Percentiles rank a stretch among this genome's conserved stretches.
phyloP scores from a whole-genome alignment of 2,329 filamentous ascomycete genomes.

The Pyrenochaeta sp. region DNA sequence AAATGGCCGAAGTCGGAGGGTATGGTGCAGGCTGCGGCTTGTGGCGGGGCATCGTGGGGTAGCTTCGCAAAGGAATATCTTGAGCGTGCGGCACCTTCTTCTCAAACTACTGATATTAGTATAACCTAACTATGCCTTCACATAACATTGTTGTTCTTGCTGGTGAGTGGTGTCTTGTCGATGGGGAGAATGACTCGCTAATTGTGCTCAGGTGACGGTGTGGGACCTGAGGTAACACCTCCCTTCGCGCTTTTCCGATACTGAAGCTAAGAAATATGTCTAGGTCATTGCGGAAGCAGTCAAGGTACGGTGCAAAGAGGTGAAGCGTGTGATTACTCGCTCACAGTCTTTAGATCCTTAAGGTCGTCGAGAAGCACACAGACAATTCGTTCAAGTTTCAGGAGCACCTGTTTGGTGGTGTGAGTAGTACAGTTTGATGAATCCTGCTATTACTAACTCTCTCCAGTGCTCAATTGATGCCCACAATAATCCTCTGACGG shows the following conservation, averaged over 20 bases:
- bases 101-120: background rate
- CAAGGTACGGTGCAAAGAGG: constrained; percentile 66
- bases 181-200: constrained; percentile 13
- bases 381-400: constrained; percentile 87
- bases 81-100: background rate
- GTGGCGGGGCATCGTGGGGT: constrained; percentile 2
- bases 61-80: background rate
- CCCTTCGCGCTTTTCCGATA: background rate
- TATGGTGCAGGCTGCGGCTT: background rate
- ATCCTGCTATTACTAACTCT: constrained; percentile 5
- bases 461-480: constrained; percentile 85
- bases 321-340: constrained; percentile 10
- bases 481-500: constrained; percentile 78
- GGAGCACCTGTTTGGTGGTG: constrained; percentile 89
- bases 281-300: constrained; percentile 84
- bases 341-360: constrained; percentile 71
- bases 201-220: constrained; percentile 49
- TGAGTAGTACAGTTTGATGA: constrained; percentile 61
- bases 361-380: constrained; percentile 77
- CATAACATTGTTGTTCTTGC: constrained; percentile 54
- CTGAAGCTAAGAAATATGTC: constrained; percentile 27
- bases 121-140: constrained; percentile 40
- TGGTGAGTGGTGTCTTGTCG: constrained; percentile 35
- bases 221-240: constrained; percentile 51
- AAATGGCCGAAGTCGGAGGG: constrained; percentile 1